Conservation (phyloP, 345 rosid genomes). For the Acer negundo region DNA sequence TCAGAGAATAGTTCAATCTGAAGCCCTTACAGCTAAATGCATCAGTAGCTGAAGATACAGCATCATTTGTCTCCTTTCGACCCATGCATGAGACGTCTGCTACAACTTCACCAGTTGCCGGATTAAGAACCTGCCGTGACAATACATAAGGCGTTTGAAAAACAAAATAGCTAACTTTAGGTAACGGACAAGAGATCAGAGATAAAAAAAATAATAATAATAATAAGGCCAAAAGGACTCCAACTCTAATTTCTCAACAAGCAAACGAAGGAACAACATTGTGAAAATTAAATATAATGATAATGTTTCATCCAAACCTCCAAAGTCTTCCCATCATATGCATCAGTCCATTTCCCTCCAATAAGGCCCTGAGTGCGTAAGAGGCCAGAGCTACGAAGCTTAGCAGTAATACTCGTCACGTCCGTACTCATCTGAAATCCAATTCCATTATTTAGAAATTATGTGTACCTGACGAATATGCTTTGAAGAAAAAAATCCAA, state of each 20-base stretch:
- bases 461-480: background rate
- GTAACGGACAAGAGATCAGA: background rate
- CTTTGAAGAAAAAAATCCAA: background rate
- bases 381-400: conserved; percentile 55
- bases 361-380: conserved; percentile 72
- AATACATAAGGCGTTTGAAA: background rate
- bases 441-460: conserved; percentile 8
- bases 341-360: conserved; percentile 86
- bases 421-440: conserved; percentile 62
- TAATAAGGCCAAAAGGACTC: background rate
- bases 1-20: conserved; percentile 8
- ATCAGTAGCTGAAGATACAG: conserved; percentile 76
- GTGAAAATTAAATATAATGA: background rate
- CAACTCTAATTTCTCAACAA: background rate
- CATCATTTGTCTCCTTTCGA: conserved; percentile 75
- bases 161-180: background rate
- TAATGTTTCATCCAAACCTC: conserved; percentile 42
- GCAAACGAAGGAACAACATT: background rate
- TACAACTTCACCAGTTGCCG: conserved; percentile 80
- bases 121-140: conserved; percentile 72
- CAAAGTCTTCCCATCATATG: conserved; percentile 68
- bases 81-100: conserved; percentile 89
- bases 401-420: conserved; percentile 40
- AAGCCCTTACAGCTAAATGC: conserved; percentile 67
- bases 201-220: background rate